Evolutionary conservation across 2,329 filamentous ascomycete species (phyloP), one percentile per base, ranked within the genome.

Genomic region (Hypoxylon sp.): DNA sequence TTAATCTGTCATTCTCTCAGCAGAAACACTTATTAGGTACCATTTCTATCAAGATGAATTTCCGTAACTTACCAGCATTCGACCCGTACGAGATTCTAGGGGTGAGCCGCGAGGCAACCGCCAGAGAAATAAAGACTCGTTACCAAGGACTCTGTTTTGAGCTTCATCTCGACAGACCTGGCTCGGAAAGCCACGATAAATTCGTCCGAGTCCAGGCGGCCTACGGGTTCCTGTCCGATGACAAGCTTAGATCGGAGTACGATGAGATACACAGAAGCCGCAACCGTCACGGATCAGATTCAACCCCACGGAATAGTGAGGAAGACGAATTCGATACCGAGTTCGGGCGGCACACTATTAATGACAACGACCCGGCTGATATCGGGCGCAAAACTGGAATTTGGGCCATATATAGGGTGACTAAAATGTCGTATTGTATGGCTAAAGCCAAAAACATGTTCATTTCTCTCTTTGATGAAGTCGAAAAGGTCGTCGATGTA

Each of bases 1-100:
- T 43, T 43, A 11, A 10, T 43, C 9, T 7, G 11, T 19, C 38
- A 43, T 43, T 21, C 14, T 30, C 6, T 30, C 28, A 30, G 5
- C 28, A 30, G 9, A 11, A 4, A 43, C 17, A 43, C 7, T 11
- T 13, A 21, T 38, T 25, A n/a, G n/a, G n/a, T n/a, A 2, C n/a
- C 2, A n/a, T 10, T 48, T 43, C 6, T 28, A 28, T 55, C 21
- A 53, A 41, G 13, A 61, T 61, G 59, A 7, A 30, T 53, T 28
- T 25, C 13, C 23, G 13, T 41, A 32, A 5, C 4, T 13, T 17
- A 4, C 46, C 48, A 17, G 10, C 11, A n/a, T 58, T 51, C 3
- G 21, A 63, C 38, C 60, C 60, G 14, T 59, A 59, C 23, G n/a
- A 9, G 30, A 32, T 59, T 1, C 61, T 64, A 14, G 48, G 32